Evolutionary conservation across 176 grass and related monocot species (phyloP).

Genomic region (Poa pratensis): DNA sequence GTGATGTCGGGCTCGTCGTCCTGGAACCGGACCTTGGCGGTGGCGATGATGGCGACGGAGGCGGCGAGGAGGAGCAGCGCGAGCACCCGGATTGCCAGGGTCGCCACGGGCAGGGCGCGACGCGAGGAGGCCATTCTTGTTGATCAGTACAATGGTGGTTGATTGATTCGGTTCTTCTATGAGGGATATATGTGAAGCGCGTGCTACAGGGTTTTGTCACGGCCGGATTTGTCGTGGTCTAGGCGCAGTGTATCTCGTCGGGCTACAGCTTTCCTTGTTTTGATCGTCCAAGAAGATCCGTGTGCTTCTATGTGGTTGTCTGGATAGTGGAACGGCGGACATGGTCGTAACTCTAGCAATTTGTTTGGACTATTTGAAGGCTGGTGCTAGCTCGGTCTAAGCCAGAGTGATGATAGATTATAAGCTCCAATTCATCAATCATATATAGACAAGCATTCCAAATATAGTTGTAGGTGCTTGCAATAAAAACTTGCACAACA

Average conservation of each 20-base stretch:
- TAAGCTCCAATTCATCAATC: not conserved
- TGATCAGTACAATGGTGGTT: too few relatives aligned
- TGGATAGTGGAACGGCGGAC: not conserved
- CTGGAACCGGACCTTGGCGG: not conserved
- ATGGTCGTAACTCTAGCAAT: not conserved
- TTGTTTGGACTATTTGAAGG: not conserved
- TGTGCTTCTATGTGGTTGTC: not conserved
- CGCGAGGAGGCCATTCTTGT: not conserved
- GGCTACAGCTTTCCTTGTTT: not conserved
- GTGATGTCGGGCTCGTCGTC: not conserved
- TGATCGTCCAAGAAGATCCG: not conserved
- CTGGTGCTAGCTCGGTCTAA: not conserved
- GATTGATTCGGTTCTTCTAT: not conserved
- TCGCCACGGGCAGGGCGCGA: not conserved
- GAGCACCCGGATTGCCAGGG: conserved; percentile 7
- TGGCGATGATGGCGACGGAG: conserved; percentile 17
- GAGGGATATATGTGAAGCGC: not conserved
- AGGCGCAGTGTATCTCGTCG: too few relatives aligned
- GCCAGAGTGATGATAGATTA: too few relatives aligned
- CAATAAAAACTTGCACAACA: too few relatives aligned
- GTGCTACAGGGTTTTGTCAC: too few relatives aligned
- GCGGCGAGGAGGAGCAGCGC: not conserved
- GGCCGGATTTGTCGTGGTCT: too few relatives aligned
- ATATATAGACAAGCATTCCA: too few relatives aligned
- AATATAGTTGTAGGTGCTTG: too few relatives aligned